Conservation (phyloP, 164 flowering plant genomes). For the Buxus sempervirens region DNA sequence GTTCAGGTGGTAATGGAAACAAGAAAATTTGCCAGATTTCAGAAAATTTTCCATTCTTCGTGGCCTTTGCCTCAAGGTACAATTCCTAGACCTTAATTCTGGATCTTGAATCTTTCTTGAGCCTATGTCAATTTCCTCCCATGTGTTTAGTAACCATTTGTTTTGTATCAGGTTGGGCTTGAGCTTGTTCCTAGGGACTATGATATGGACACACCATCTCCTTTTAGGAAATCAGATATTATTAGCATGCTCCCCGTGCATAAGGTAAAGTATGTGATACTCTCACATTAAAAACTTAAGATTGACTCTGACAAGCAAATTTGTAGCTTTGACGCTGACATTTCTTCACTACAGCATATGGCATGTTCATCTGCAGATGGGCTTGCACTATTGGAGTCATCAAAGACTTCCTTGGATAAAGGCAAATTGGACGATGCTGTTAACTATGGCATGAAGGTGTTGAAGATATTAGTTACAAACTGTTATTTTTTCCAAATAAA, state of each 20-base stretch:
- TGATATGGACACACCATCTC: slow-evolving; percentile 68
- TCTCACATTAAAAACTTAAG: slow-evolving; percentile 1
- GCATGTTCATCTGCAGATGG: neutral
- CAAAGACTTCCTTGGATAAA: neutral
- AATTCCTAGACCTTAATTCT: neutral
- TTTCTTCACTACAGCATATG: neutral
- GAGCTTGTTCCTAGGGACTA: slow-evolving; percentile 94
- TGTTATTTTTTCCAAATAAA: neutral
- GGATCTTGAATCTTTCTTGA: neutral
- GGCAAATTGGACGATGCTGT: neutral
- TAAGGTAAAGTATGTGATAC: slow-evolving; percentile 47
- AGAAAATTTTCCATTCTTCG: slow-evolving; percentile 85
- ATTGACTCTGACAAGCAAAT: neutral
- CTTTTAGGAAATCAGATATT: slow-evolving; percentile 67
- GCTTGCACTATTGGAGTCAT: neutral
- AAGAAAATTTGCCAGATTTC: slow-evolving; percentile 45
- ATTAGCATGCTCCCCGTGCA: slow-evolving; percentile 86
- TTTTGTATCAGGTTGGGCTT: slow-evolving; percentile 75
- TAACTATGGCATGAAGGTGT: neutral
- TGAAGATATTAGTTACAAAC: neutral
- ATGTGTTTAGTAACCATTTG: neutral
- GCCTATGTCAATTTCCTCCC: neutral
- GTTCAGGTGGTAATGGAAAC: slow-evolving; percentile 70
- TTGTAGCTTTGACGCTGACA: slow-evolving; percentile 8
- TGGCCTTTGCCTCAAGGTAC: slow-evolving; percentile 88